Percentiles rank a stretch among this genome's conserved stretches.
phyloP scores from a whole-genome alignment of 257 asterid species.

The Lycium ferocissimum region DNA sequence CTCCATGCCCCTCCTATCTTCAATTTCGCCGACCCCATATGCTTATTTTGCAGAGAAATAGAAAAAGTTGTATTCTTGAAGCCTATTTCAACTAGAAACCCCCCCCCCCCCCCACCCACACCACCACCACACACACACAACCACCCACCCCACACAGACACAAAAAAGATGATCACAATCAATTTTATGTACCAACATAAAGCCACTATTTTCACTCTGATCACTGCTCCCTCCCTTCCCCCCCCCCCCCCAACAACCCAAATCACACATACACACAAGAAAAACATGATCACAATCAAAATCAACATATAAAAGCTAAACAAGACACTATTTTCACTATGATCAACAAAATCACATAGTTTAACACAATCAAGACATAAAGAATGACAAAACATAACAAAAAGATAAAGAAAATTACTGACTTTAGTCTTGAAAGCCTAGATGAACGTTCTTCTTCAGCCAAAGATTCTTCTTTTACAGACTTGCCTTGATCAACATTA shows the following conservation, averaged over 20 bases:
- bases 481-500: slow-evolving; percentile 67
- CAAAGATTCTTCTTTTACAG: slow-evolving; percentile 64
- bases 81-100: too few relatives aligned
- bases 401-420: slow-evolving; percentile 30
- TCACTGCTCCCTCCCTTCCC: background rate
- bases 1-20: slow-evolving; percentile 93
- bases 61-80: background rate
- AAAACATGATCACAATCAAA: too few relatives aligned
- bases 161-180: background rate
- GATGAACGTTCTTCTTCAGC: slow-evolving; percentile 90
- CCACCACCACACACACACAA: background rate
- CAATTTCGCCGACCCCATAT: slow-evolving; percentile 64
- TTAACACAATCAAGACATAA: background rate
- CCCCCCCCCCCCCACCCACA: too few relatives aligned
- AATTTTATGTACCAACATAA: background rate
- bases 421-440: slow-evolving; percentile 77
- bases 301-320: background rate
- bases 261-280: too few relatives aligned
- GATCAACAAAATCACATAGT: background rate
- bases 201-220: background rate
- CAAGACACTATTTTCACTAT: background rate
- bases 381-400: background rate
- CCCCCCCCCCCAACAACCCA: too few relatives aligned
- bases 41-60: background rate
- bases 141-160: background rate